Conservation (phyloP, 805 yeast species). For the Candida nitratophila region DNA sequence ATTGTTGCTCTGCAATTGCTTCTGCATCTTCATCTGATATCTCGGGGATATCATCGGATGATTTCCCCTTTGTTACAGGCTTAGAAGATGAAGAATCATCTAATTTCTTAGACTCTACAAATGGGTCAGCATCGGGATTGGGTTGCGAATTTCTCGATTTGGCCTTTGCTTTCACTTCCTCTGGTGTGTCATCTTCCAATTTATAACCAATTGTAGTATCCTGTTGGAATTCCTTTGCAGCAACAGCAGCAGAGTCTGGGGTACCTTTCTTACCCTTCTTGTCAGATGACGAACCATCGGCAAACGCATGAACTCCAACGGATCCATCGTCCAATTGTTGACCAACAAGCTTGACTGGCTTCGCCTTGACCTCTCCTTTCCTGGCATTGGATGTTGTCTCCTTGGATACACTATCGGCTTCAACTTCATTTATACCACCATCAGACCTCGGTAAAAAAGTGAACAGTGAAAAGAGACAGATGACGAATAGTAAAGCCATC, state of each 20-base stretch:
- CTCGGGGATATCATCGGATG: background rate
- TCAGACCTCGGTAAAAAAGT: too few species aligned
- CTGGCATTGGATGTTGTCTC: too few species aligned
- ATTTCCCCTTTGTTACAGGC: too few species aligned
- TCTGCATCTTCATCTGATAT: background rate
- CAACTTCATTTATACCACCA: too few species aligned
- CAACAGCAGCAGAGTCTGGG: background rate
- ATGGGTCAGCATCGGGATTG: background rate
- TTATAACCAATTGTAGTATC: background rate
- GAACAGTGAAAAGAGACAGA: too few species aligned
- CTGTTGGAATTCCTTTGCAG: background rate
- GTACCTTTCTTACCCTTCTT: too few species aligned
- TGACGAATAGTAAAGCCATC: too few species aligned
- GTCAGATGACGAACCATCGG: too few species aligned
- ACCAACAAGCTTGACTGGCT: background rate
- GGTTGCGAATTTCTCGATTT: background rate
- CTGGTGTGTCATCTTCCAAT: background rate
- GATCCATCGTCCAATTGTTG: background rate
- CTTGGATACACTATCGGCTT: too few species aligned
- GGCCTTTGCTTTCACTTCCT: background rate
- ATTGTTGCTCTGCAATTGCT: conserved; percentile 13
- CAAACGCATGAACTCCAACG: background rate
- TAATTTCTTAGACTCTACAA: too few species aligned
- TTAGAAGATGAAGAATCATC: too few species aligned
- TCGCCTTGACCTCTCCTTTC: too few species aligned